phyloP scores from a whole-genome alignment of 2,329 filamentous ascomycete genomes.

The Hymenoscyphus linearis region DNA sequence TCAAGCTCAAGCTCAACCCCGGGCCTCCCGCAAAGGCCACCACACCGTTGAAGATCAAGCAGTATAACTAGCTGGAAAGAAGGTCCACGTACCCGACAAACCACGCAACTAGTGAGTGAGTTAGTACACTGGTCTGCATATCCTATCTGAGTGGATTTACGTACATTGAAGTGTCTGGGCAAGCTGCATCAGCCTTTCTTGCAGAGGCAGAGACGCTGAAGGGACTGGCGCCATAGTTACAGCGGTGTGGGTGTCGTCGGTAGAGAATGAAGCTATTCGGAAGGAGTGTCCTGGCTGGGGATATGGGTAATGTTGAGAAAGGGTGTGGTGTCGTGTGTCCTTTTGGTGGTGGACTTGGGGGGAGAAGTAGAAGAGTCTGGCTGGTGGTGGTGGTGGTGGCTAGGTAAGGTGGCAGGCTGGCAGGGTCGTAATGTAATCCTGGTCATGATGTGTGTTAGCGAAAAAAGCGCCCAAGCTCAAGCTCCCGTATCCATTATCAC shows the following conservation, averaged over 20 bases:
- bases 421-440: background rate
- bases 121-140: slow-evolving; percentile 17
- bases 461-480: background rate
- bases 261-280: background rate
- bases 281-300: slow-evolving; percentile 2
- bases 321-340: slow-evolving; percentile 2
- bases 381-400: background rate
- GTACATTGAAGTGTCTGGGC: slow-evolving; percentile 90
- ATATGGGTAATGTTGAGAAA: slow-evolving; percentile 1
- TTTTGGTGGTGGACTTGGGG: background rate
- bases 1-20: slow-evolving; percentile 14
- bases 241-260: background rate
- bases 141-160: slow-evolving; percentile 35
- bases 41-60: slow-evolving; percentile 1
- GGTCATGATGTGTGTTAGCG: background rate
- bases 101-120: slow-evolving; percentile 59
- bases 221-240: slow-evolving; percentile 31
- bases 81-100: slow-evolving; percentile 64
- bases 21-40: slow-evolving; percentile 10
- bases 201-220: slow-evolving; percentile 29
- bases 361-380: background rate
- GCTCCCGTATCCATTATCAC: background rate
- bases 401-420: too few relatives aligned
- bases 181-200: slow-evolving; percentile 62
- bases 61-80: slow-evolving; percentile 1